Conservation (phyloP, 495 filamentous ascomycete species). For the Annulohypoxylon stygium region DNA sequence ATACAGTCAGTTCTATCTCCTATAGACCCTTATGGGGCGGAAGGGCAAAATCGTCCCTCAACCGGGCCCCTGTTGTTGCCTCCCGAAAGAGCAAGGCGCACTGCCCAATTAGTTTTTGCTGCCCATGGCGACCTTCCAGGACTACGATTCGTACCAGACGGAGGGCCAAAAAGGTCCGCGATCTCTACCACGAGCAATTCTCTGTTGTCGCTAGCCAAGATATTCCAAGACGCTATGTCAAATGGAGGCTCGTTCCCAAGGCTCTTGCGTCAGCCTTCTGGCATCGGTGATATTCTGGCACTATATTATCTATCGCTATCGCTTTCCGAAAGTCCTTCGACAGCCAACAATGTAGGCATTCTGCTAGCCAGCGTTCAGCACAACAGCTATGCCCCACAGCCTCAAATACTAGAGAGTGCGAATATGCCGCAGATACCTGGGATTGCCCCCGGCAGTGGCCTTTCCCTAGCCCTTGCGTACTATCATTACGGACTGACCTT, state of each 20-base stretch:
- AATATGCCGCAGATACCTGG: slow-evolving; percentile 74
- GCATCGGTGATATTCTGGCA: slow-evolving; percentile 92
- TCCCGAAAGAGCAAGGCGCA: slow-evolving; percentile 86
- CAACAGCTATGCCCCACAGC: slow-evolving; percentile 60
- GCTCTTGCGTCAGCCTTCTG: slow-evolving; percentile 71
- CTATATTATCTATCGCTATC: slow-evolving; percentile 97
- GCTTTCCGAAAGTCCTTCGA: slow-evolving; percentile 95
- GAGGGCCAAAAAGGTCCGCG: slow-evolving; percentile 80
- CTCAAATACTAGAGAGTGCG: slow-evolving; percentile 44
- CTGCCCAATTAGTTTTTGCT: slow-evolving; percentile 86
- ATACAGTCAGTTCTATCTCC: slow-evolving; percentile 79
- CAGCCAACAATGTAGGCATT: slow-evolving; percentile 98
- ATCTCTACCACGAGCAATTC: slow-evolving; percentile 97
- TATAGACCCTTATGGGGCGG: slow-evolving; percentile 50
- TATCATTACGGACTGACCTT: slow-evolving; percentile 94
- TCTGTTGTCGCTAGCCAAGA: slow-evolving; percentile 93
- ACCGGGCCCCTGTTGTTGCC: slow-evolving; percentile 75
- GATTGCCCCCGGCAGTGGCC: slow-evolving; percentile 84
- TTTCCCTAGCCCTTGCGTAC: slow-evolving; percentile 89
- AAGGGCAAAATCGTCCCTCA: slow-evolving; percentile 39
- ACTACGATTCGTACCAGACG: slow-evolving; percentile 78
- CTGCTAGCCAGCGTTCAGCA: slow-evolving; percentile 94
- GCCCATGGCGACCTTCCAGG: slow-evolving; percentile 85
- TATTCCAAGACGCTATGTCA: slow-evolving; percentile 98
- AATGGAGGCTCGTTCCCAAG: slow-evolving; percentile 72